Evolutionary conservation across 306 rosid species (phyloP).

Genomic region (Castanopsis chinensis): DNA sequence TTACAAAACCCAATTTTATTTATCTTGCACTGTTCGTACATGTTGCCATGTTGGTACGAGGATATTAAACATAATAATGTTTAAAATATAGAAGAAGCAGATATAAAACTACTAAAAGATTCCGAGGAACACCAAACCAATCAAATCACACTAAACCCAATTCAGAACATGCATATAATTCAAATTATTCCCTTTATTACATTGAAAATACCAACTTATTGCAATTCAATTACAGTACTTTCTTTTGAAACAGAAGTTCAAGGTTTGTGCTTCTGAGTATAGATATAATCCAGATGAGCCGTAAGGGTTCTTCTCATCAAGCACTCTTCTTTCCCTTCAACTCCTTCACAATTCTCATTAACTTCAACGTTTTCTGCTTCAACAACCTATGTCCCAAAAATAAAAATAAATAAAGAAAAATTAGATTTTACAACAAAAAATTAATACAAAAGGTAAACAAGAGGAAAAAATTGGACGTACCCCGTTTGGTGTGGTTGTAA

Average conservation of each 20-base stretch:
- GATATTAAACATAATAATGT: neutral
- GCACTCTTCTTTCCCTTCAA: constrained; percentile 48
- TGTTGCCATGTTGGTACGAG: neutral
- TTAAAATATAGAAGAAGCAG: too few species aligned
- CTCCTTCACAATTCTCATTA: constrained; percentile 50
- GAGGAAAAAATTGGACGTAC: constrained; percentile 12
- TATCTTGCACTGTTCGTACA: neutral
- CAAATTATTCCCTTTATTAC: neutral
- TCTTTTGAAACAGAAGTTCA: constrained; percentile 3
- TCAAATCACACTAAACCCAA: neutral
- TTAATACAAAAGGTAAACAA: neutral
- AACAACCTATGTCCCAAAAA: constrained; percentile 22
- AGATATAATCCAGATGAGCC: constrained; percentile 79
- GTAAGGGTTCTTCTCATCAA: constrained; percentile 62
- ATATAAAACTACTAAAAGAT: neutral
- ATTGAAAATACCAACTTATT: neutral
- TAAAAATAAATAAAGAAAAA: neutral
- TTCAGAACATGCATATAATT: neutral
- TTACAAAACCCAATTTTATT: neutral
- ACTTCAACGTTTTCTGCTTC: constrained; percentile 15
- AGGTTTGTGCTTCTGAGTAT: constrained; percentile 54
- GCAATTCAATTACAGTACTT: neutral
- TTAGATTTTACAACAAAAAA: neutral
- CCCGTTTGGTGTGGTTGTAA: constrained; percentile 9
- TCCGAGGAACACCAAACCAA: neutral